These are phyloP conservation scores for Rhizopus arrhizus DNA, from an alignment of 371 early-diverging fungal species.

Conservation along the genomic window DNA sequence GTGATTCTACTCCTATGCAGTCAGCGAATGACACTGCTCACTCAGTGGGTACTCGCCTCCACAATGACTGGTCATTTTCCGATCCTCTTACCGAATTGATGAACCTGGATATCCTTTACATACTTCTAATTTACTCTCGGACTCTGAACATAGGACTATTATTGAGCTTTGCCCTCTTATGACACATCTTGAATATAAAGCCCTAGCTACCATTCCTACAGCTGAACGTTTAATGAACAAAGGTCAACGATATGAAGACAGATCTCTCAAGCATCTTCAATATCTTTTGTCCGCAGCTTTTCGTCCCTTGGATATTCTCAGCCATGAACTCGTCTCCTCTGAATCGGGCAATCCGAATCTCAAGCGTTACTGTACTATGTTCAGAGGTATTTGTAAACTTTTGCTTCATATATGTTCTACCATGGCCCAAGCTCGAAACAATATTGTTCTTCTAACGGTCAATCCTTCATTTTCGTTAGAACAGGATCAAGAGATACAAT, in stretches of 20 bases:
- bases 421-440: constrained; percentile 9
- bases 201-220: constrained; percentile 19
- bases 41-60: constrained; percentile 10
- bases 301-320: constrained; percentile 15
- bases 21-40: constrained; percentile 12
- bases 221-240: constrained; percentile 15
- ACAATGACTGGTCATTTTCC: constrained; percentile 20
- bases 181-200: constrained; percentile 11
- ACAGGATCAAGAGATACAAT: background rate
- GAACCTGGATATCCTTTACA: constrained; percentile 3
- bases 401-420: constrained; percentile 11
- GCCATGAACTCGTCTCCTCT: constrained; percentile 5
- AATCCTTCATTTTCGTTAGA: constrained; percentile 5
- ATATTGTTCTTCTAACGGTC: constrained; percentile 14
- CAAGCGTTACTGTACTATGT: constrained; percentile 2
- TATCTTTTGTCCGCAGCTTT: constrained; percentile 13
- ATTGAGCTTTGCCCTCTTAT: constrained; percentile 19
- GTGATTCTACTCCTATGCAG: background rate
- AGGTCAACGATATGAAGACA: constrained; percentile 18
- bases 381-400: constrained; percentile 15
- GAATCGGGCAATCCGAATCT: background rate
- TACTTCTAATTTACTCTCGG: background rate
- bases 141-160: constrained; percentile 21
- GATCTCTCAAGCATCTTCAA: constrained; percentile 11
- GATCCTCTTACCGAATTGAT: background rate